These are phyloP conservation scores for Tuber aestivum DNA, from an alignment of 495 filamentous ascomycete species.

Conservation along the genomic window DNA sequence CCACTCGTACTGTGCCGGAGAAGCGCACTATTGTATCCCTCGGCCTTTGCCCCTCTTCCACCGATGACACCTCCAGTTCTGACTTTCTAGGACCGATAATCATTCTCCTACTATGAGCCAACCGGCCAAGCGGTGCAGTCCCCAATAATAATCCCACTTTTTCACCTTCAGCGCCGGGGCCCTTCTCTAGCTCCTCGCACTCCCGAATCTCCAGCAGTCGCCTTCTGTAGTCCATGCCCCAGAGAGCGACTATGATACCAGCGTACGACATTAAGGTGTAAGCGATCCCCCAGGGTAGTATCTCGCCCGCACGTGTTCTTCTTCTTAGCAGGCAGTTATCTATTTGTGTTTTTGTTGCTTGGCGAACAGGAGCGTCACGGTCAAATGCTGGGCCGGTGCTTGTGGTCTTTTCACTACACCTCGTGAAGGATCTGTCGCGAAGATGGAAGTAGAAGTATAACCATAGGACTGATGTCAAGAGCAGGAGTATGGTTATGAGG, in stretches of 20 bases:
- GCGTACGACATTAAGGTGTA: conserved; percentile 25
- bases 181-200: conserved; percentile 14
- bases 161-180: conserved; percentile 6
- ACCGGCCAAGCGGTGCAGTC: conserved; percentile 28
- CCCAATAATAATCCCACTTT: conserved; percentile 32
- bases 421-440: conserved; percentile 1
- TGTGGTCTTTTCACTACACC: conserved; percentile 19
- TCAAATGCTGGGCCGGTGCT: conserved; percentile 7
- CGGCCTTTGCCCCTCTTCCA: neutral
- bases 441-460: conserved; percentile 31
- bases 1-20: neutral
- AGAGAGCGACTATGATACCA: conserved; percentile 21
- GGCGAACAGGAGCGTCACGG: conserved; percentile 22
- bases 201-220: conserved; percentile 24
- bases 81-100: conserved; percentile 3
- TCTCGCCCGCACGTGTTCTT: conserved; percentile 3
- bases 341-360: conserved; percentile 26
- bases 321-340: conserved; percentile 15
- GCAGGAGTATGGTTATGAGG: conserved; percentile 25
- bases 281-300: conserved; percentile 21
- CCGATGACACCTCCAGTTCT: neutral
- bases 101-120: conserved; percentile 4
- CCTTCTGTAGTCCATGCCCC: conserved; percentile 29
- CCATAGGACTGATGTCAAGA: conserved; percentile 23
- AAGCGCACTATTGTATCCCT: neutral